Conservation (phyloP, 192 early-diverging fungal species). For the Coemansia sp. region DNA sequence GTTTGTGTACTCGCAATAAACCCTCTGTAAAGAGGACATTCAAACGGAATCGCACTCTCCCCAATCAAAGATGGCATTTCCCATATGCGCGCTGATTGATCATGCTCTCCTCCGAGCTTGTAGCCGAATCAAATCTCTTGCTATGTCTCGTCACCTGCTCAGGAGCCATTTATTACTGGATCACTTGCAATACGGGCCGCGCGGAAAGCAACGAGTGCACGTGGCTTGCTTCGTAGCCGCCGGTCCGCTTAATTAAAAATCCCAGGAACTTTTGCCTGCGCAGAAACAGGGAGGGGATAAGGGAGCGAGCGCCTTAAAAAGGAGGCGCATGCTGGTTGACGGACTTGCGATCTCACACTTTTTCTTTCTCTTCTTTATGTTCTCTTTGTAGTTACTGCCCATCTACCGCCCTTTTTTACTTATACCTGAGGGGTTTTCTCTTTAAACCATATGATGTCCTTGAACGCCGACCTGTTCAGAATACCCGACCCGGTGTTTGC, state of each 20-base stretch:
- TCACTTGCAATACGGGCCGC: too few relatives aligned
- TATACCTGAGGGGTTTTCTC: background rate
- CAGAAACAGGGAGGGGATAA: background rate
- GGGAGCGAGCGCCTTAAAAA: constrained; percentile 4
- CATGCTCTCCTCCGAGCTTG: background rate
- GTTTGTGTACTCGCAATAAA: constrained; percentile 16
- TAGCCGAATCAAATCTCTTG: background rate
- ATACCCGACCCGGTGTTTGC: constrained; percentile 39
- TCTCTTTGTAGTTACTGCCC: background rate
- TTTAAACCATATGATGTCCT: background rate
- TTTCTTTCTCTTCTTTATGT: constrained; percentile 1
- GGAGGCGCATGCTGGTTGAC: constrained; percentile 15
- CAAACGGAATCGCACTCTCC: too few relatives aligned
- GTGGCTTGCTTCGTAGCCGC: background rate
- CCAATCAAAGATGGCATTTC: too few relatives aligned
- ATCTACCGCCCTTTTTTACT: background rate
- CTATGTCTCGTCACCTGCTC: too few relatives aligned
- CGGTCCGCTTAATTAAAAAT: background rate
- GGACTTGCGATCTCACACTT: constrained; percentile 5
- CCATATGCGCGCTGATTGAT: too few relatives aligned
- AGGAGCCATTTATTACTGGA: too few relatives aligned
- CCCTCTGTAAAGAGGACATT: too few relatives aligned
- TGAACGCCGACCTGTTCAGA: constrained; percentile 16
- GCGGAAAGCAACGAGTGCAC: background rate
- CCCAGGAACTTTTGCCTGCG: background rate